These are phyloP conservation scores for Corylus americana DNA, from an alignment of 306 rosid species.

Conservation along the genomic window DNA sequence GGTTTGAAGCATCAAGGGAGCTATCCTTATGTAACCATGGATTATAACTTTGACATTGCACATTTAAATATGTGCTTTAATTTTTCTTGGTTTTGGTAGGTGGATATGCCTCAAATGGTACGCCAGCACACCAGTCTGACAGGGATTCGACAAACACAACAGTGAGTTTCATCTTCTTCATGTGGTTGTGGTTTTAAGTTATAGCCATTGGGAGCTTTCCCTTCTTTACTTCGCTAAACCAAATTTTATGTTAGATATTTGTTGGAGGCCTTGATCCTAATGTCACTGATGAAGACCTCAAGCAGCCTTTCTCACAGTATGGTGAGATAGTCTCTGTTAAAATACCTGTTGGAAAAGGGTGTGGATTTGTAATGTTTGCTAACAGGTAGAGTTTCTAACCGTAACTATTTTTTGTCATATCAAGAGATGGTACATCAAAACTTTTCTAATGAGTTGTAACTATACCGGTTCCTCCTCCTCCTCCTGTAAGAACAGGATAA, in stretches of 20 bases:
- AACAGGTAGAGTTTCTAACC: conserved; percentile 54
- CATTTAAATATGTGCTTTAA: background rate
- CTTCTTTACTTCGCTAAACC: conserved; percentile 29
- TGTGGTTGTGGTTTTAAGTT: conserved; percentile 7
- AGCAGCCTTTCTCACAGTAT: conserved; percentile 78
- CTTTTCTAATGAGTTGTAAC: background rate
- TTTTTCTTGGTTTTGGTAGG: conserved; percentile 40
- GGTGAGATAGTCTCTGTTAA: conserved; percentile 95
- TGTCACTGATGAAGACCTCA: conserved; percentile 91
- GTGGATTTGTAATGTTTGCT: conserved; percentile 96
- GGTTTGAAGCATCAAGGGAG: background rate
- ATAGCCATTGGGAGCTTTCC: background rate
- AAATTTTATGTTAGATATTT: conserved; percentile 63
- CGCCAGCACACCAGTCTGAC: conserved; percentile 67
- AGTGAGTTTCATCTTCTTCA: conserved; percentile 48
- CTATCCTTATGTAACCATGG: background rate
- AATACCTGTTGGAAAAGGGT: conserved; percentile 95
- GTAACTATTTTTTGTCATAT: conserved; percentile 9
- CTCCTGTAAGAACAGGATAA: background rate
- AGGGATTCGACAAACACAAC: conserved; percentile 90
- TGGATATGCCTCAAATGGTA: conserved; percentile 71
- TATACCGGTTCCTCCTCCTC: background rate
- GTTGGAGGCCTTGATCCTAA: conserved; percentile 98
- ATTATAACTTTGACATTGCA: background rate
- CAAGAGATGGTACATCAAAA: background rate